Percentiles rank a stretch among this genome's conserved stretches.
These are phyloP conservation scores for Rhamnella rubrinervis DNA, from an alignment of 331 rosid genomes.

Conservation along the genomic window DNA sequence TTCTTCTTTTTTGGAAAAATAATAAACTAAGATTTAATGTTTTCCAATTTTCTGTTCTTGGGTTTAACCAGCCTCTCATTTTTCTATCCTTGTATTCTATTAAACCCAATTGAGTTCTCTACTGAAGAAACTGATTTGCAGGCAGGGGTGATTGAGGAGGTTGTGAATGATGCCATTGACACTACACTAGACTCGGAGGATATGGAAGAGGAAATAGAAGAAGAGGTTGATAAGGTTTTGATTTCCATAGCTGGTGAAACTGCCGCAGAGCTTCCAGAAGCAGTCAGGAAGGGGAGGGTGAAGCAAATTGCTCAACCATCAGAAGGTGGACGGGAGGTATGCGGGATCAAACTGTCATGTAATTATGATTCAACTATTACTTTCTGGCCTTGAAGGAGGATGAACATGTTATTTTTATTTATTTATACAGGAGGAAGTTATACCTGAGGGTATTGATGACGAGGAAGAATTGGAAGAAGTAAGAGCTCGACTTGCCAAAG, in stretches of 20 bases:
- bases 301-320: constrained; percentile 36
- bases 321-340: constrained; percentile 29
- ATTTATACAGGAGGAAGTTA: constrained; percentile 44
- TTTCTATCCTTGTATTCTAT: neutral
- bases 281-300: constrained; percentile 43
- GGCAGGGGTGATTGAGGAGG: constrained; percentile 58
- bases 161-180: constrained; percentile 44
- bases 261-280: constrained; percentile 52
- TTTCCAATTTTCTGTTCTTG: neutral
- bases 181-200: constrained; percentile 49
- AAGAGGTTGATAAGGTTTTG: constrained; percentile 53
- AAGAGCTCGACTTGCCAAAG: constrained; percentile 51
- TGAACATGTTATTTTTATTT: neutral
- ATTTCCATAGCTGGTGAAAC: constrained; percentile 54
- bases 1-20: no score
- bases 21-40: neutral
- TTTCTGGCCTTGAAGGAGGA: constrained; percentile 2
- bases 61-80: neutral
- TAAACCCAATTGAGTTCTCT: neutral
- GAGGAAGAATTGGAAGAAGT: constrained; percentile 52
- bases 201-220: constrained; percentile 52
- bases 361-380: neutral
- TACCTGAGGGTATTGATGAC: constrained; percentile 49
- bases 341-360: constrained; percentile 1
- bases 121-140: constrained; percentile 13